A percentile compares a stretch with the other conserved stretches of the same genome.
These are phyloP conservation scores for Monilinia aucupariae DNA, from an alignment of 2,329 filamentous ascomycete species.

Conservation along the genomic window DNA sequence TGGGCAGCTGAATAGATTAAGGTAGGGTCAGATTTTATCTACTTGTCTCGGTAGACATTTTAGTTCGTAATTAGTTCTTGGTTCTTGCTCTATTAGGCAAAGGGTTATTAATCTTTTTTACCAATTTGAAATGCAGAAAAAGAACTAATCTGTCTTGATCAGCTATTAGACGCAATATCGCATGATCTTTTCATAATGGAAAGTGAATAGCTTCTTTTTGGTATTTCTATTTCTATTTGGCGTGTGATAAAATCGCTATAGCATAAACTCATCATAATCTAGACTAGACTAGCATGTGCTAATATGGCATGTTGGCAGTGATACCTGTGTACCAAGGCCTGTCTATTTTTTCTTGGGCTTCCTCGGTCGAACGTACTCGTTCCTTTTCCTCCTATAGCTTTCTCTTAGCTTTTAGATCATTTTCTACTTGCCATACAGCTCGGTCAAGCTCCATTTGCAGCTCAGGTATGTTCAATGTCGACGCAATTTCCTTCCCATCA, in stretches of 20 bases:
- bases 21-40: slow-evolving; percentile 5
- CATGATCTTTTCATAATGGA: background rate
- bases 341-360: slow-evolving; percentile 23
- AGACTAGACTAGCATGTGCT: background rate
- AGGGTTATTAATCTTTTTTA: background rate
- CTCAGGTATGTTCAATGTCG: slow-evolving; percentile 61
- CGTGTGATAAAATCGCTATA: slow-evolving; percentile 1
- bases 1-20: background rate
- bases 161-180: background rate
- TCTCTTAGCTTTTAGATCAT: slow-evolving; percentile 29
- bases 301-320: background rate
- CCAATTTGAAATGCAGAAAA: background rate
- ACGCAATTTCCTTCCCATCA: slow-evolving; percentile 53
- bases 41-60: slow-evolving; percentile 11
- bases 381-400: slow-evolving; percentile 28
- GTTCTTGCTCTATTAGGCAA: slow-evolving; percentile 11
- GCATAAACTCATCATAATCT: background rate
- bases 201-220: slow-evolving; percentile 5
- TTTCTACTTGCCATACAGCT: slow-evolving; percentile 68
- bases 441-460: slow-evolving; percentile 68
- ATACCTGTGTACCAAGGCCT: background rate
- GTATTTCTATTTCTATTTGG: slow-evolving; percentile 1
- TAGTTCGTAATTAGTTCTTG: slow-evolving; percentile 12
- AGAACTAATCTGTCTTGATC: background rate
- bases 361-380: slow-evolving; percentile 21